Evolutionary conservation across 179 eudicot genomes (phyloP).

Genomic region (Silene vulgaris): DNA sequence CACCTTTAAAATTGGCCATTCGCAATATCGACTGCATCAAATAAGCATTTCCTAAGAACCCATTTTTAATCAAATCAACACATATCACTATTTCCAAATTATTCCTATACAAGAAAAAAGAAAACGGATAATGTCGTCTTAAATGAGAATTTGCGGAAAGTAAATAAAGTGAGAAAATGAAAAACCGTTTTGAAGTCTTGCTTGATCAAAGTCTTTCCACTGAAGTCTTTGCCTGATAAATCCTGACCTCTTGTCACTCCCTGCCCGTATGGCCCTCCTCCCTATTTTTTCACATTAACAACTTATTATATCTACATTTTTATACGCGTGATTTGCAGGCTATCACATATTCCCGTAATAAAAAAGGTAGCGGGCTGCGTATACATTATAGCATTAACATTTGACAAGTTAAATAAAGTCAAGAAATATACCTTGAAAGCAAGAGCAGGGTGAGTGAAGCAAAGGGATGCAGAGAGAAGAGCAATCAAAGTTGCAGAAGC

Average conservation of each 20-base stretch:
- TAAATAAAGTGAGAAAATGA: not conserved
- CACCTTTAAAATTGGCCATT: slow-evolving; percentile 88
- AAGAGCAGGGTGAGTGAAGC: slow-evolving; percentile 38
- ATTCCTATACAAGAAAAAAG: not conserved
- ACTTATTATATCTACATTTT: too few species aligned
- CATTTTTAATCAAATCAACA: not conserved
- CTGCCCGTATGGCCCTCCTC: slow-evolving; percentile 96
- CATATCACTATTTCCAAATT: slow-evolving; percentile 1
- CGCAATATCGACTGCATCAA: slow-evolving; percentile 73
- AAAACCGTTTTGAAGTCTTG: slow-evolving; percentile 86
- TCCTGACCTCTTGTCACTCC: slow-evolving; percentile 98
- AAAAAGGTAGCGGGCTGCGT: too few species aligned
- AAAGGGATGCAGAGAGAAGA: slow-evolving; percentile 34
- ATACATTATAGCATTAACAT: too few species aligned
- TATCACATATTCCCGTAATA: too few species aligned
- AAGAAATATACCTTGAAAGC: slow-evolving; percentile 29
- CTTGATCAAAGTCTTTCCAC: slow-evolving; percentile 75
- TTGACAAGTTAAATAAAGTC: too few species aligned
- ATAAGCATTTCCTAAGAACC: not conserved
- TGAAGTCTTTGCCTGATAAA: slow-evolving; percentile 78
- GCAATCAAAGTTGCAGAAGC: slow-evolving; percentile 23
- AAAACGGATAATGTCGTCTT: not conserved
- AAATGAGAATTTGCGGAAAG: not conserved
- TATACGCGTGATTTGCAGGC: too few species aligned
- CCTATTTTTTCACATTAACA: slow-evolving; percentile 33